These are phyloP conservation scores for Lachancea lanzarotensis DNA, from an alignment of 805 yeast species.

Conservation along the genomic window DNA sequence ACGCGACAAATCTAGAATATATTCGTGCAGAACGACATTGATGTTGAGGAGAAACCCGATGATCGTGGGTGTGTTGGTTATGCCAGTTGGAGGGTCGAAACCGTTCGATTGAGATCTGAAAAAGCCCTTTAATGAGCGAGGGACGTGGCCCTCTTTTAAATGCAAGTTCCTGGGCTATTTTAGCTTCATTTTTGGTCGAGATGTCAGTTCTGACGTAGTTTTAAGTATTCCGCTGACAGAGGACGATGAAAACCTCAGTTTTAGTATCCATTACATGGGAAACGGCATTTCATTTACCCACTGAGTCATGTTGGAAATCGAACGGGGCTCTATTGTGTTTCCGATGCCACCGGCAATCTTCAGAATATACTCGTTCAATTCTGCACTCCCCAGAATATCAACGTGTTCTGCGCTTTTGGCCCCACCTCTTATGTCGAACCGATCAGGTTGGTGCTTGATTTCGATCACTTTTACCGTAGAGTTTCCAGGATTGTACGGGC, in stretches of 20 bases:
- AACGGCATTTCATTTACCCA: constrained; percentile 56
- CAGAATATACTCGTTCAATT: constrained; percentile 77
- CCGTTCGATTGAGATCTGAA: too few species aligned
- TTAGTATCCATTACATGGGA: constrained; percentile 25
- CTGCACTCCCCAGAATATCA: constrained; percentile 90
- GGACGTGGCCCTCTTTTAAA: too few species aligned
- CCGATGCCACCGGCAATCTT: constrained; percentile 81
- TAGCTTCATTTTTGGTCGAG: too few species aligned
- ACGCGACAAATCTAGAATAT: neutral
- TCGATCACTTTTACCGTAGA: constrained; percentile 75
- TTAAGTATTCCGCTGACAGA: too few species aligned
- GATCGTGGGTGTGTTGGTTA: too few species aligned
- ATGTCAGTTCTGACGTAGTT: too few species aligned
- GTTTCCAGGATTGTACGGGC: constrained; percentile 75
- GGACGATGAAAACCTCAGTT: too few species aligned
- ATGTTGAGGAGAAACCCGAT: too few species aligned
- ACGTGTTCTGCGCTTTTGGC: constrained; percentile 98
- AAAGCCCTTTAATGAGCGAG: too few species aligned
- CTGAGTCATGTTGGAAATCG: constrained; percentile 51
- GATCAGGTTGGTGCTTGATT: constrained; percentile 86
- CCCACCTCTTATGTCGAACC: constrained; percentile 93
- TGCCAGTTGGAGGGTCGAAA: too few species aligned
- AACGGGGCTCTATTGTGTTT: constrained; percentile 52
- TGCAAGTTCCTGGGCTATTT: too few species aligned
- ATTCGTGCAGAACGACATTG: neutral